These are phyloP conservation scores for Kingdonia uniflora DNA, from an alignment of 164 flowering plant genomes.

Conservation along the genomic window DNA sequence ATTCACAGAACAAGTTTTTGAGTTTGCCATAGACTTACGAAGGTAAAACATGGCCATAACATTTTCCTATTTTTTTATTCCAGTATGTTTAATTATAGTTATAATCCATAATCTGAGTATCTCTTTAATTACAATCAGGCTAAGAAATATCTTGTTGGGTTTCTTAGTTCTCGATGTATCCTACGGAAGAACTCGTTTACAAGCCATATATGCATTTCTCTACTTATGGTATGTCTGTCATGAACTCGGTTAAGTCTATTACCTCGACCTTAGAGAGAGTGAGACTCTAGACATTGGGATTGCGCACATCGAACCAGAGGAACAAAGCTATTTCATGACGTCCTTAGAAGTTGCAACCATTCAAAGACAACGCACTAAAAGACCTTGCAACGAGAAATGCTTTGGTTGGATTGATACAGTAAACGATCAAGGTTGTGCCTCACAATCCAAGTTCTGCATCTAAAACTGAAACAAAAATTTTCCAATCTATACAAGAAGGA, in stretches of 20 bases:
- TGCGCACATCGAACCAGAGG: conserved; percentile 11
- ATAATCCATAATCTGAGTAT: no score
- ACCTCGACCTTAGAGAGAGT: no score
- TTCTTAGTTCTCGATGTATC: conserved; percentile 60
- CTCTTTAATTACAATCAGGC: conserved; percentile 36
- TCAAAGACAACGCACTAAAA: conserved; percentile 37
- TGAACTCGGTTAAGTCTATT: no score
- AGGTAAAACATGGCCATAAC: conserved; percentile 27
- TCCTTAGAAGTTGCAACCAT: conserved; percentile 17
- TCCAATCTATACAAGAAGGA: conserved; percentile 67
- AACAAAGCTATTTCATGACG: conserved; percentile 16
- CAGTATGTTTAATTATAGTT: no score
- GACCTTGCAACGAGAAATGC: conserved; percentile 57
- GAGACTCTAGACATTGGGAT: conserved; percentile 9
- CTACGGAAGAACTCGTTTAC: conserved; percentile 86
- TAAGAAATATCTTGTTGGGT: conserved; percentile 56
- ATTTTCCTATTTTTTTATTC: no score
- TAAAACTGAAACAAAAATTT: conserved; percentile 73
- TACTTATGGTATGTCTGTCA: conserved; percentile 49
- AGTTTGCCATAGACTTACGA: conserved; percentile 79
- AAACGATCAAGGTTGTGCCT: conserved; percentile 78
- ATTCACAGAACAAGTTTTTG: conserved; percentile 85
- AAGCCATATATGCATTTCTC: conserved; percentile 50
- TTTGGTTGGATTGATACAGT: no score
- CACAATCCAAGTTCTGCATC: conserved; percentile 59